These are phyloP conservation scores for Saururus chinensis DNA, from an alignment of 164 flowering plant genomes.

Conservation along the genomic window DNA sequence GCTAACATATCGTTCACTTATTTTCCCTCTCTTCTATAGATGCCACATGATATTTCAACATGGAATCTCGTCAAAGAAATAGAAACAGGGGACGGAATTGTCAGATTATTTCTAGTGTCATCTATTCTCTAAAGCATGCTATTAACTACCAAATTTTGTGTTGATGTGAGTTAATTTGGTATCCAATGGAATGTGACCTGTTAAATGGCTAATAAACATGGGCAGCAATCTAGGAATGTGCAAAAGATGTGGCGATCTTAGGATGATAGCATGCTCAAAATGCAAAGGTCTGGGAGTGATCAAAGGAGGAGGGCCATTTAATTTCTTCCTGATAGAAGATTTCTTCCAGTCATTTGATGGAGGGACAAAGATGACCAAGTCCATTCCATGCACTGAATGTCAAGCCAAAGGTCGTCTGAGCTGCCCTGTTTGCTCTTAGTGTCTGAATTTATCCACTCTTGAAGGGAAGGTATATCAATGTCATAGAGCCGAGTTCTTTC, in stretches of 20 bases:
- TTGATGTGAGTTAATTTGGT: neutral
- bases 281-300: slow-evolving; percentile 64
- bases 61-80: no score
- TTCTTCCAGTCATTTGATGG: slow-evolving; percentile 8
- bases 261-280: slow-evolving; percentile 57
- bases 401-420: slow-evolving; percentile 13
- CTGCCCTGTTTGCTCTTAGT: slow-evolving; percentile 16
- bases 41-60: no score
- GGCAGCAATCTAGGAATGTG: slow-evolving; percentile 80
- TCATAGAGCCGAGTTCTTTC: neutral
- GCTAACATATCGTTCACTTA: no score
- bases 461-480: neutral
- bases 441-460: neutral
- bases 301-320: slow-evolving; percentile 36
- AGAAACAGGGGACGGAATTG: no score
- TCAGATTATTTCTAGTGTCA: neutral
- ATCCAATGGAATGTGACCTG: neutral
- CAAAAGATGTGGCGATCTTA: slow-evolving; percentile 78
- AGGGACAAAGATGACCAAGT: slow-evolving; percentile 1
- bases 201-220: neutral
- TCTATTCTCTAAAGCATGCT: neutral
- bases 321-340: slow-evolving; percentile 12
- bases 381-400: slow-evolving; percentile 14
- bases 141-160: neutral
- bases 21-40: no score